Conservation (phyloP, 179 eudicot species). For the Spinacia oleracea region DNA sequence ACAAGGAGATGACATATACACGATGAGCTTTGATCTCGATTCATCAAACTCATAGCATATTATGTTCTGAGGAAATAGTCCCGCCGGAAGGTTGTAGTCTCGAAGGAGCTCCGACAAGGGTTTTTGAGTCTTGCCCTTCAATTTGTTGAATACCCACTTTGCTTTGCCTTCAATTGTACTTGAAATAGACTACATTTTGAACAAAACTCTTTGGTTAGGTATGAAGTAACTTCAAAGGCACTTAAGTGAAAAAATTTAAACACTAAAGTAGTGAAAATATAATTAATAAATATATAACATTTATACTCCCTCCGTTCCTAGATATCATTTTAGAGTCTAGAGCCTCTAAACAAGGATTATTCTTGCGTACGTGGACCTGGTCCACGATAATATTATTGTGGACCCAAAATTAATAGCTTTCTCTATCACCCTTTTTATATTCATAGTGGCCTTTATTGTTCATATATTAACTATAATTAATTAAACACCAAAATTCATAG, state of each 20-base stretch:
- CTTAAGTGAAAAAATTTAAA: background rate
- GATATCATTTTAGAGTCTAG: too few relatives aligned
- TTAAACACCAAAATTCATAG: too few relatives aligned
- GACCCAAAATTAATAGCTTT: too few relatives aligned
- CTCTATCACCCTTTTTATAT: too few relatives aligned
- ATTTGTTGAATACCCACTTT: conserved; percentile 69
- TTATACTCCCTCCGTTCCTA: too few relatives aligned
- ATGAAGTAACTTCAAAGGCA: background rate
- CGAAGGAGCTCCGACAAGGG: conserved; percentile 65
- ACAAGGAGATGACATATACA: conserved; percentile 56
- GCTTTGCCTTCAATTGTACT: conserved; percentile 79
- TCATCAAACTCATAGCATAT: conserved; percentile 64
- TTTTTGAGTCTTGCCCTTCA: conserved; percentile 69
- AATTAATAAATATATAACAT: too few relatives aligned
- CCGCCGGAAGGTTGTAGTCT: conserved; percentile 66
- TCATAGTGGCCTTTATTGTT: too few relatives aligned
- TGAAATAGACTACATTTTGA: conserved; percentile 57
- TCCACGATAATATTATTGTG: too few relatives aligned
- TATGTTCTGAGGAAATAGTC: conserved; percentile 71
- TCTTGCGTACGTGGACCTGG: too few relatives aligned
- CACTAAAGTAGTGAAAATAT: background rate
- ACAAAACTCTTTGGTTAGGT: background rate
- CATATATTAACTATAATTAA: too few relatives aligned
- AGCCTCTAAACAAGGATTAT: too few relatives aligned
- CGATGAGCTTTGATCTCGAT: conserved; percentile 53